Percentiles rank a stretch among this genome's conserved stretches.
Conservation (phyloP, 2,329 filamentous ascomycete genomes). For the Helminthosporium solani region DNA sequence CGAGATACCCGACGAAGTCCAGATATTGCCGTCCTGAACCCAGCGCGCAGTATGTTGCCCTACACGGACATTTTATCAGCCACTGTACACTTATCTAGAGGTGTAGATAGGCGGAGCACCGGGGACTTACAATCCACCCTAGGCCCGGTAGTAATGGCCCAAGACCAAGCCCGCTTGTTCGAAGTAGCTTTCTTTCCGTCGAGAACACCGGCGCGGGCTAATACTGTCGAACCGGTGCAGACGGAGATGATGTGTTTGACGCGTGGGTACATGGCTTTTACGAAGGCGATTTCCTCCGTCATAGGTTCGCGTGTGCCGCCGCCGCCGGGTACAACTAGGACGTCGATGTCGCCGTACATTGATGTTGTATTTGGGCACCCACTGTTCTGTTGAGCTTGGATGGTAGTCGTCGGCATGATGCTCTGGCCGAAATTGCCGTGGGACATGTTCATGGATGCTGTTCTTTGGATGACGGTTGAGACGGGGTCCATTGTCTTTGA, state of each 20-base stretch:
- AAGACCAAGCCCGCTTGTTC: conserved; percentile 60
- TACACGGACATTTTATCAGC: neutral
- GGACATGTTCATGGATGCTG: conserved; percentile 16
- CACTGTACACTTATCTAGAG: conserved; percentile 50
- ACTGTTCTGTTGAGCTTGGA: conserved; percentile 45
- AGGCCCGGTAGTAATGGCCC: conserved; percentile 49
- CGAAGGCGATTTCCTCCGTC: conserved; percentile 49
- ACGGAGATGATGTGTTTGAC: conserved; percentile 62
- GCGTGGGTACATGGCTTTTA: conserved; percentile 49
- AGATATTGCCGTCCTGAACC: conserved; percentile 66
- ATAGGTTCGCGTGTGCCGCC: conserved; percentile 46
- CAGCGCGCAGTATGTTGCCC: conserved; percentile 46
- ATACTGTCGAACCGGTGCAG: conserved; percentile 63
- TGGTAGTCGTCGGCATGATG: conserved; percentile 55
- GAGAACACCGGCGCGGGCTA: conserved; percentile 60
- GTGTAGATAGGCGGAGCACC: conserved; percentile 13
- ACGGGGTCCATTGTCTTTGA: conserved; percentile 34
- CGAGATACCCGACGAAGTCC: conserved; percentile 63
- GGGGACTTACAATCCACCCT: conserved; percentile 55
- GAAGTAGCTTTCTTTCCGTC: conserved; percentile 63
- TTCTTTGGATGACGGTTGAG: conserved; percentile 1
- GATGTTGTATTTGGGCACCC: neutral
- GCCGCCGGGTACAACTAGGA: conserved; percentile 67
- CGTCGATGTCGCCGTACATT: conserved; percentile 50
- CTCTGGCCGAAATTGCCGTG: conserved; percentile 37